Conservation (phyloP, 768 basidiomycete genomes). For the Mycena indigotica region DNA sequence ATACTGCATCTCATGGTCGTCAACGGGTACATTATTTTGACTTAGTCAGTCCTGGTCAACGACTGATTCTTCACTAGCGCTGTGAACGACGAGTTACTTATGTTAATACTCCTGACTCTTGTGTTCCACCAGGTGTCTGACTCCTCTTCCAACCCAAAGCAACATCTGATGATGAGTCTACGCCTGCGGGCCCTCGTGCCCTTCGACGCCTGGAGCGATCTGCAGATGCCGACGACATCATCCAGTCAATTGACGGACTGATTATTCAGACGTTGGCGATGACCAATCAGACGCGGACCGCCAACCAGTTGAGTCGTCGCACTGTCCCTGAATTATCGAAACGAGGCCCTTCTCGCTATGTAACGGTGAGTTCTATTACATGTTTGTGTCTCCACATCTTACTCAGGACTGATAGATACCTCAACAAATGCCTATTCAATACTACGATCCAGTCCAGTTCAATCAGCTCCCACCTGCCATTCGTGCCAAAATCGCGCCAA, state of each 20-base stretch:
- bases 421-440: slow-evolving; percentile 17
- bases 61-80: too few species aligned
- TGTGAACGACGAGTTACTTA: neutral
- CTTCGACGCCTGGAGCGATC: slow-evolving; percentile 11
- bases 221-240: slow-evolving; percentile 1
- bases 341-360: neutral
- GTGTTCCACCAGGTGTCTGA: neutral
- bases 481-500: slow-evolving; percentile 4
- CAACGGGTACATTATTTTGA: neutral
- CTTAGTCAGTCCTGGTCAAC: slow-evolving; percentile 1
- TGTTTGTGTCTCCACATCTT: neutral
- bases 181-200: slow-evolving; percentile 1
- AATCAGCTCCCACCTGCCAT: slow-evolving; percentile 7
- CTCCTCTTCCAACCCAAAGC: slow-evolving; percentile 3
- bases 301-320: neutral
- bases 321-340: neutral
- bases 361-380: neutral
- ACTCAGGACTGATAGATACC: neutral
- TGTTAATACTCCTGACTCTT: neutral
- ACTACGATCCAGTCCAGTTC: slow-evolving; percentile 10
- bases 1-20: neutral
- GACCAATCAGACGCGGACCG: neutral
- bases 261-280: neutral
- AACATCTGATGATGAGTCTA: slow-evolving; percentile 14
- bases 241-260: neutral